Evolutionary conservation across 148 eudicot species (phyloP).

Genomic region (Rhododendron kiyosumense): DNA sequence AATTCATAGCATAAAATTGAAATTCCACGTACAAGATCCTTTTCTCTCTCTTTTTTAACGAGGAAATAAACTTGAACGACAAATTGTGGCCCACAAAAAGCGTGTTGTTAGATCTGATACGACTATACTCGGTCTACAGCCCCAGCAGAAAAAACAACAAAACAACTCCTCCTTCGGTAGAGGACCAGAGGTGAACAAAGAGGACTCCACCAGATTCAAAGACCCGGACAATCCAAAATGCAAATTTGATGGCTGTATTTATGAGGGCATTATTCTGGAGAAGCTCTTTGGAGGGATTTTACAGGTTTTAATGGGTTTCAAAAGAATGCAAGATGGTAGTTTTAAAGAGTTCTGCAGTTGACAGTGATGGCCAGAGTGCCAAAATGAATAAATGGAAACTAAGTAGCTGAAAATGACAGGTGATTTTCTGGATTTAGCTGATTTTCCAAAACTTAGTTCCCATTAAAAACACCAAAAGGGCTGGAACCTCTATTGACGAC

Average conservation of each 20-base stretch:
- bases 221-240: slow-evolving; percentile 1
- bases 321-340: background rate
- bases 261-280: background rate
- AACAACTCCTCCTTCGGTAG: background rate
- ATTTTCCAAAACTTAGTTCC: background rate
- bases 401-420: background rate
- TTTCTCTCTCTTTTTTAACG: background rate
- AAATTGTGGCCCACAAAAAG: background rate
- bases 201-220: background rate
- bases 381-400: background rate
- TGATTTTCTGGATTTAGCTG: background rate
- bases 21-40: background rate
- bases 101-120: background rate
- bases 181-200: background rate
- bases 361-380: background rate
- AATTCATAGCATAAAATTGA: background rate
- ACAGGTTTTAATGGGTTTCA: background rate
- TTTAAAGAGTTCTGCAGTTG: background rate
- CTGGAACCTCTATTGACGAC: background rate
- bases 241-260: background rate
- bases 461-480: background rate
- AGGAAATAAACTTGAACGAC: background rate
- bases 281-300: background rate
- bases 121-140: background rate
- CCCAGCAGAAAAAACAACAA: background rate